Evolutionary conservation across 2,329 filamentous ascomycete species (phyloP).

Genomic region (Teratosphaeria zuluensis): DNA sequence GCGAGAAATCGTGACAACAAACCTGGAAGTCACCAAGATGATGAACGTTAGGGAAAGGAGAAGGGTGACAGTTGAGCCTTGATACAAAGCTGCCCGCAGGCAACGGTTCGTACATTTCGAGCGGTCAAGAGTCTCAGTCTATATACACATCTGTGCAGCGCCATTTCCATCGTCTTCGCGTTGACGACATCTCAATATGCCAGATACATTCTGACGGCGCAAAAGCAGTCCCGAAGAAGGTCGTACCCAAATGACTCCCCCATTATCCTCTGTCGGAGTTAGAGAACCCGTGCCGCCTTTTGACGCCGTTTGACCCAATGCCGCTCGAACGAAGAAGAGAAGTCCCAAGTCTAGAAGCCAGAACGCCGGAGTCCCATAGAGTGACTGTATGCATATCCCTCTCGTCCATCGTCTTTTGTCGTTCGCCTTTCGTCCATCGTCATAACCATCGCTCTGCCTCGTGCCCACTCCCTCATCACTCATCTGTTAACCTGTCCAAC

Average conservation of each 20-base stretch:
- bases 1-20: neutral
- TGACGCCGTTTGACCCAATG: neutral
- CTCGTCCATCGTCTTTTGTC: neutral
- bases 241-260: neutral
- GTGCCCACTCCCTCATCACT: conserved; percentile 7
- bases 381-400: neutral
- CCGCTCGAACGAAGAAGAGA: neutral
- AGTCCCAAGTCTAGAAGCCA: neutral
- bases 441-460: neutral
- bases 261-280: neutral
- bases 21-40: neutral
- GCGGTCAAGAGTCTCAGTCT: neutral
- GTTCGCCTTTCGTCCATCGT: neutral
- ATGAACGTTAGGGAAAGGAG: neutral
- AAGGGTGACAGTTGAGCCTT: neutral
- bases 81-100: neutral
- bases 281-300: neutral
- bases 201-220: neutral
- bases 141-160: conserved; percentile 3
- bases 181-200: neutral
- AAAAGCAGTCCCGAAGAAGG: neutral
- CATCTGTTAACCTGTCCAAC: conserved; percentile 51
- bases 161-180: neutral
- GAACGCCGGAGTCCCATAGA: neutral
- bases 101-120: neutral